Conservation (phyloP, 2,329 filamentous ascomycete genomes). For the Pyrenochaeta sp. region DNA sequence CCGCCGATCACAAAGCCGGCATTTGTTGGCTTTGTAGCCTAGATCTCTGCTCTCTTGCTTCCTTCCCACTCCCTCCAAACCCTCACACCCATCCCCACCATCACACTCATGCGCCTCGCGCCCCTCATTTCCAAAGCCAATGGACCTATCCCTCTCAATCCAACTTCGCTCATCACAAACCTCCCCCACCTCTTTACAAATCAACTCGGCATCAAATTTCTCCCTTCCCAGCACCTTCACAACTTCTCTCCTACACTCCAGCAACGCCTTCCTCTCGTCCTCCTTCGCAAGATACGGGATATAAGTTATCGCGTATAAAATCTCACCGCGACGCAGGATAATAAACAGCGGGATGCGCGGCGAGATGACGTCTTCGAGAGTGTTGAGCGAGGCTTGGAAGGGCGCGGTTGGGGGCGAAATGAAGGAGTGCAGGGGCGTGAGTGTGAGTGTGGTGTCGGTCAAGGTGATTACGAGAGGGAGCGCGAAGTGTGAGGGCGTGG, state of each 20-base stretch:
- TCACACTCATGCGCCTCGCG: too few relatives aligned
- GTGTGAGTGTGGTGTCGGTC: neutral
- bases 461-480: slow-evolving; percentile 1
- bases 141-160: slow-evolving; percentile 25
- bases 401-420: slow-evolving; percentile 1
- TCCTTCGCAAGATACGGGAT: slow-evolving; percentile 27
- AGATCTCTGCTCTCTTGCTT: neutral
- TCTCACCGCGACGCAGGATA: slow-evolving; percentile 21
- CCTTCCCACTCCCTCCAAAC: neutral
- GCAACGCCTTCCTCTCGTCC: slow-evolving; percentile 10
- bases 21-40: slow-evolving; percentile 33
- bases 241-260: slow-evolving; percentile 18
- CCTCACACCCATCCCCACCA: neutral
- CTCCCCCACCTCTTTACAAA: slow-evolving; percentile 38
- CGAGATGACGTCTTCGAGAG: slow-evolving; percentile 22
- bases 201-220: slow-evolving; percentile 25
- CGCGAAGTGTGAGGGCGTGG: neutral
- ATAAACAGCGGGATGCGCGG: slow-evolving; percentile 26
- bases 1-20: slow-evolving; percentile 39
- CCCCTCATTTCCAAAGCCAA: neutral
- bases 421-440: slow-evolving; percentile 10
- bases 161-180: slow-evolving; percentile 35
- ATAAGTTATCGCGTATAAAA: slow-evolving; percentile 29
- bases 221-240: slow-evolving; percentile 20
- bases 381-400: slow-evolving; percentile 23